Percentiles rank a stretch among this genome's conserved stretches.
phyloP scores from a whole-genome alignment of 306 rosid species.

The Cotoneaster glaucophyllus region DNA sequence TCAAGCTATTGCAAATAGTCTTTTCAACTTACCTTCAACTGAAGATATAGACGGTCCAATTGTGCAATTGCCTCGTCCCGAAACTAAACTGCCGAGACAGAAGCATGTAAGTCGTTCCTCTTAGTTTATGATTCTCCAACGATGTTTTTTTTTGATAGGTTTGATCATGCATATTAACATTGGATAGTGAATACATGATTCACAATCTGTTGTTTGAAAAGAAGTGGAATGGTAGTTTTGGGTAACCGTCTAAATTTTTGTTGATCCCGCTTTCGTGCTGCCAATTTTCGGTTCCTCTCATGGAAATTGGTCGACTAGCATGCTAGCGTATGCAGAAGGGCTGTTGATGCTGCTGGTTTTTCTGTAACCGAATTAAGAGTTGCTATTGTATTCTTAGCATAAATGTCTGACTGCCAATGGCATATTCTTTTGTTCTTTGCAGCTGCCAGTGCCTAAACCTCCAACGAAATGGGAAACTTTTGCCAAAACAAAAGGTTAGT shows the following conservation, averaged over 20 bases:
- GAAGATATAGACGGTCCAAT: constrained; percentile 80
- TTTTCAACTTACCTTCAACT: constrained; percentile 64
- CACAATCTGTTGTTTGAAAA: neutral
- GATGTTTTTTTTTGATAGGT: neutral
- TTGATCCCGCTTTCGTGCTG: neutral
- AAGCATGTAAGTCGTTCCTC: constrained; percentile 51
- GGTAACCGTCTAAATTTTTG: neutral
- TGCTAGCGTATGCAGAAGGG: neutral
- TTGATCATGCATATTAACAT: neutral
- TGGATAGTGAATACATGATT: neutral
- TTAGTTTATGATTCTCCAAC: neutral
- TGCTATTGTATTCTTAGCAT: neutral
- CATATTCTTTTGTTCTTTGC: constrained; percentile 15
- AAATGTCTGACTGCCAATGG: neutral
- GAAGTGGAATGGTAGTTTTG: neutral
- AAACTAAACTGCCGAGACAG: constrained; percentile 70
- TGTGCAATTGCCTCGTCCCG: constrained; percentile 62
- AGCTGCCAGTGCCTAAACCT: constrained; percentile 83
- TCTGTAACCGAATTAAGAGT: neutral
- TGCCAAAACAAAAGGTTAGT: constrained; percentile 76
- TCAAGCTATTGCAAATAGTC: constrained; percentile 64
- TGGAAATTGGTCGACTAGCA: neutral
- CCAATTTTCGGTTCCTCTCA: neutral
- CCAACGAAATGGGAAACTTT: constrained; percentile 89
- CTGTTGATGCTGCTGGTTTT: neutral